These are phyloP conservation scores for Kurtzmaniella natalensis DNA, from an alignment of 1,139 yeast genomes.

Conservation along the genomic window DNA sequence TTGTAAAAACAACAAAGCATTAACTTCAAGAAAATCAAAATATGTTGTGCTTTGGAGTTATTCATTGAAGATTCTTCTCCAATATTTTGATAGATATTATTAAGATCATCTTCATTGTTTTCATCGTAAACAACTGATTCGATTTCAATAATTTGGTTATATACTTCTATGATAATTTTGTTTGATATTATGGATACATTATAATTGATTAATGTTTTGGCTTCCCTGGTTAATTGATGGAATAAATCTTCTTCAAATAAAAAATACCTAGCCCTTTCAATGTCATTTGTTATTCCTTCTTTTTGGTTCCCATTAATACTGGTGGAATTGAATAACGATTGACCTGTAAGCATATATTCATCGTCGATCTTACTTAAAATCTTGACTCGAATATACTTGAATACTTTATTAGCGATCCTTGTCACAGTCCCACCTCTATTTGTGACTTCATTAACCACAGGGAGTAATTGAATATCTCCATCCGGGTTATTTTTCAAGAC, in stretches of 20 bases:
- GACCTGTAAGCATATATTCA: slow-evolving; percentile 48
- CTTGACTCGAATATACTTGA: slow-evolving; percentile 48
- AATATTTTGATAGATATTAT: slow-evolving; percentile 26
- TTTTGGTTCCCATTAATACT: slow-evolving; percentile 11
- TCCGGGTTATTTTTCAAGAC: slow-evolving; percentile 42
- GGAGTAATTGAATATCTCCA: slow-evolving; percentile 34
- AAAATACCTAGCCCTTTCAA: slow-evolving; percentile 60
- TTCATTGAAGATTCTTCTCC: slow-evolving; percentile 28
- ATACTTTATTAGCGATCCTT: slow-evolving; percentile 23
- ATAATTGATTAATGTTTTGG: slow-evolving; percentile 64
- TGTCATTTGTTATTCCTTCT: slow-evolving; percentile 46
- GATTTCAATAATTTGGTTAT: slow-evolving; percentile 66
- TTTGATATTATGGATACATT: slow-evolving; percentile 67
- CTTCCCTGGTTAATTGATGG: slow-evolving; percentile 71
- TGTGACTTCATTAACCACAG: slow-evolving; percentile 14
- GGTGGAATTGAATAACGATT: slow-evolving; percentile 22
- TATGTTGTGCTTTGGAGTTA: slow-evolving; percentile 47
- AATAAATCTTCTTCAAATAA: slow-evolving; percentile 84
- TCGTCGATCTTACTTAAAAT: slow-evolving; percentile 51
- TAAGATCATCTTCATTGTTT: slow-evolving; percentile 34
- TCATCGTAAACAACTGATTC: slow-evolving; percentile 56
- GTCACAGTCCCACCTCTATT: slow-evolving; percentile 12
- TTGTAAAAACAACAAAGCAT: slow-evolving; percentile 60
- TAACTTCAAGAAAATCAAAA: slow-evolving; percentile 49
- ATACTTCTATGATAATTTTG: slow-evolving; percentile 62